Conservation (phyloP, 2,329 filamentous ascomycete genomes). For the Pseudogymnoascus verrucosus region DNA sequence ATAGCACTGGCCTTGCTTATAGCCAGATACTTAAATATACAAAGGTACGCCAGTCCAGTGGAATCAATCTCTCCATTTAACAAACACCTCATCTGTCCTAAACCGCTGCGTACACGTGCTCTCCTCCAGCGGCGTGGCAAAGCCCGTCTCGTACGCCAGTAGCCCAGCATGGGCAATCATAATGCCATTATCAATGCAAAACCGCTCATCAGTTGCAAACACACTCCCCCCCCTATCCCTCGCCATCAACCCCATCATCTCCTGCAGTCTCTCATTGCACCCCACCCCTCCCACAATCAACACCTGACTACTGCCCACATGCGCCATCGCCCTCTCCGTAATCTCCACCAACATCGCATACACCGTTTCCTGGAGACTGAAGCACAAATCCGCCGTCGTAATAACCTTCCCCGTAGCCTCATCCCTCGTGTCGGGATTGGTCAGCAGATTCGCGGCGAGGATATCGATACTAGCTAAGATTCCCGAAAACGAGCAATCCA, state of each 20-base stretch:
- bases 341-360: constrained; percentile 98
- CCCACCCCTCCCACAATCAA: constrained; percentile 93
- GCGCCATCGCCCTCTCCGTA: constrained; percentile 96
- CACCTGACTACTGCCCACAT: constrained; percentile 85
- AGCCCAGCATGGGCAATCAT: constrained; percentile 98
- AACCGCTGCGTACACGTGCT: constrained; percentile 80
- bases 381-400: constrained; percentile 81
- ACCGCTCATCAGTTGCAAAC: constrained; percentile 91
- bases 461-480: constrained; percentile 79
- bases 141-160: constrained; percentile 74
- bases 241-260: constrained; percentile 99
- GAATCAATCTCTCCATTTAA: constrained; percentile 62
- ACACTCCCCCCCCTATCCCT: constrained; percentile 79
- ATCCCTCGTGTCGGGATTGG: constrained; percentile 35
- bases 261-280: constrained; percentile 86
- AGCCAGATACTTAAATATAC: not conserved
- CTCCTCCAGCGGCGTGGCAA: constrained; percentile 66
- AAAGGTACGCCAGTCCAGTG: not conserved
- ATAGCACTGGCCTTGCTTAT: not conserved
- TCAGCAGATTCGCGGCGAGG: constrained; percentile 61
- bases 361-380: constrained; percentile 89
- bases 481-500: constrained; percentile 95
- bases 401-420: constrained; percentile 49
- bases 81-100: constrained; percentile 71
- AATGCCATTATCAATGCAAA: constrained; percentile 98